Base-by-base conservation (phyloP, 1,139 yeast genomes). In the Sugiyamaella castrensis region DNA sequence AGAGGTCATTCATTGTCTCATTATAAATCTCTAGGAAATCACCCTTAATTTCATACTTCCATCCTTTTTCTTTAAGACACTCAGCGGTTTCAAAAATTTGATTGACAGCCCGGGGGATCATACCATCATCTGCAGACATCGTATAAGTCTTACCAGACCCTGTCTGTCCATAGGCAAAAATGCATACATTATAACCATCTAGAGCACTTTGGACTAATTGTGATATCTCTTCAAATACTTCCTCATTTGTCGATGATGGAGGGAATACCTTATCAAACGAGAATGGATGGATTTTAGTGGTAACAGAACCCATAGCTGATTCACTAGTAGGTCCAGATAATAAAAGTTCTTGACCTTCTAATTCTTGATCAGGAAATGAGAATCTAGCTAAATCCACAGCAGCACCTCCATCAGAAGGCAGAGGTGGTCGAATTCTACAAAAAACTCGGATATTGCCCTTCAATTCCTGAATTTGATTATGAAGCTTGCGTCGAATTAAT, bases 141-240 rank as follows among this genome's bases (percentile, higher is more conserved):
- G 98, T 92, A 64, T 71, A 84, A 0, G 98, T 91, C 64, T 92
- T 92, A 3, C 98, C 98, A 0, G 97, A 89, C 0, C 98, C 98
- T 0, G 98, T 92, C 68, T 92, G 98, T 0, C 98, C 98, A 67
- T 92, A 92, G 0, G 98, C 96, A 71, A 92, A 89, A 1, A 92
- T 89, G 65, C 97, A 89, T 3, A 88, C 96, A 60, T 89, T 89
- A 62, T 75, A 83, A 0, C 98, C 98, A 69, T 92, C 96, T 29
- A 92, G 67, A 0, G 95, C 87, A 48, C 95, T 85, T 65, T 89
- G 97, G 1, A 92, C 84, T 29, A 91, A 69, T 64, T 91, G 96
- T 0, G 95, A 83, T 1, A 91, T 79, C 60, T 92, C 98, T 37
- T 80, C 84, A 67, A 89, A 92, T 0, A 94, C 79, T 28, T 78